Conservation (phyloP, 768 basidiomycete species). For the Clavulina sp. region DNA sequence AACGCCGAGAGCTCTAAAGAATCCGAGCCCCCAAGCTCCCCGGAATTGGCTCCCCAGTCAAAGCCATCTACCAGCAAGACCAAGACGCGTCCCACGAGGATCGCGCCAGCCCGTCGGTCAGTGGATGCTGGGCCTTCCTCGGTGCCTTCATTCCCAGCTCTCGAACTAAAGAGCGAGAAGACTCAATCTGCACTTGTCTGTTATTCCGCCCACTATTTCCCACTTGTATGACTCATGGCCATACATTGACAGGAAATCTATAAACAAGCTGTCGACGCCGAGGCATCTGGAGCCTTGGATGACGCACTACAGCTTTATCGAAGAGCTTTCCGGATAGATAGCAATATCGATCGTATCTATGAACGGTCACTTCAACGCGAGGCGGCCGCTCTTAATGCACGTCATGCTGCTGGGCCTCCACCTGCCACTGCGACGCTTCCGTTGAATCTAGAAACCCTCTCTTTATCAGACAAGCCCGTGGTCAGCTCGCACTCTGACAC, state of each 20-base stretch:
- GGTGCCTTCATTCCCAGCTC: background rate
- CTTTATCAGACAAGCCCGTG: too few species aligned
- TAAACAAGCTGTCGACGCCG: slow-evolving; percentile 46
- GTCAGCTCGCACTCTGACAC: background rate
- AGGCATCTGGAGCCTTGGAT: slow-evolving; percentile 58
- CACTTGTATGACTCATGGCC: background rate
- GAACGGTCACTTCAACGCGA: slow-evolving; percentile 14
- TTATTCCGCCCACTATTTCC: background rate
- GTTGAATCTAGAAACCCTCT: too few species aligned
- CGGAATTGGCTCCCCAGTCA: background rate
- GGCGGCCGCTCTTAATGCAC: too few species aligned
- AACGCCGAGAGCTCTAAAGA: background rate
- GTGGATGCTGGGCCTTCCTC: background rate
- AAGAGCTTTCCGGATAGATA: slow-evolving; percentile 59
- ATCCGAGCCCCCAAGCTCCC: background rate
- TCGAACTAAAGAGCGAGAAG: slow-evolving; percentile 16
- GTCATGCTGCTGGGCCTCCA: too few species aligned
- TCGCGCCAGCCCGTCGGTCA: background rate
- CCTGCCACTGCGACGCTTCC: too few species aligned
- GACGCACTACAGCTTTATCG: slow-evolving; percentile 63
- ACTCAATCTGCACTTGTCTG: slow-evolving; percentile 31
- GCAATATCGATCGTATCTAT: slow-evolving; percentile 59
- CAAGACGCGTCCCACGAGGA: background rate
- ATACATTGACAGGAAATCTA: slow-evolving; percentile 30
- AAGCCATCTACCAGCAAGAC: background rate